Conservation (phyloP, 768 basidiomycete genomes). For the Collybia nuda region DNA sequence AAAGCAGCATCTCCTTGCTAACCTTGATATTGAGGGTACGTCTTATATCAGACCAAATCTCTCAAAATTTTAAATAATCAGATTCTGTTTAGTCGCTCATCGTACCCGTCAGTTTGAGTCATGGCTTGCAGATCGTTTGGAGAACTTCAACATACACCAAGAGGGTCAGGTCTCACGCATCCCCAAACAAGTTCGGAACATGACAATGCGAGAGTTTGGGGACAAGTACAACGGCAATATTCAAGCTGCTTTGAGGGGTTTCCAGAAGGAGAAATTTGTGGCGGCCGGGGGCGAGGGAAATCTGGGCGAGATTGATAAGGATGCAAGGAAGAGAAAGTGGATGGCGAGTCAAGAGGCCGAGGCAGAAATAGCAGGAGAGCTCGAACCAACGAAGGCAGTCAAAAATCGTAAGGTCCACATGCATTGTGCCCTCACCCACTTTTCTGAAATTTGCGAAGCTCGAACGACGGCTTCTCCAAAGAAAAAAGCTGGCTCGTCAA, state of each 20-base stretch:
- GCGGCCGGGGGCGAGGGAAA: conserved; percentile 48
- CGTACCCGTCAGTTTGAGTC: conserved; percentile 71
- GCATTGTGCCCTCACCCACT: background rate
- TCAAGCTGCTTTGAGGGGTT: conserved; percentile 66
- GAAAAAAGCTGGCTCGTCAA: conserved; percentile 49
- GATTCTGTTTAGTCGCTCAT: conserved; percentile 56
- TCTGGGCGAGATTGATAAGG: conserved; percentile 60
- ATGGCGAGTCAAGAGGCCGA: conserved; percentile 60
- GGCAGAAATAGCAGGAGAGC: conserved; percentile 32
- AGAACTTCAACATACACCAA: conserved; percentile 74
- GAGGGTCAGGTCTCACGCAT: conserved; percentile 74
- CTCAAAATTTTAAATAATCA: conserved; percentile 2
- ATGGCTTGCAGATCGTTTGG: conserved; percentile 72
- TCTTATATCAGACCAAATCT: conserved; percentile 2
- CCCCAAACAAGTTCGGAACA: conserved; percentile 68
- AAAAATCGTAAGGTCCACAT: conserved; percentile 55
- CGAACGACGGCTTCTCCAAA: conserved; percentile 49
- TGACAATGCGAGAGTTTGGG: conserved; percentile 77
- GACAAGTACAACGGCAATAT: conserved; percentile 77
- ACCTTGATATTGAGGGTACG: conserved; percentile 80
- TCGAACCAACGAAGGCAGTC: conserved; percentile 35
- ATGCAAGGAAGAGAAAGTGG: conserved; percentile 77
- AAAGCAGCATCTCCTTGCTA: conserved; percentile 72
- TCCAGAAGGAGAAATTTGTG: conserved; percentile 63
- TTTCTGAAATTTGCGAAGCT: background rate